Base-by-base conservation (phyloP, 108 stramenopile genomes). In the Mediolabrus comicus region DNA sequence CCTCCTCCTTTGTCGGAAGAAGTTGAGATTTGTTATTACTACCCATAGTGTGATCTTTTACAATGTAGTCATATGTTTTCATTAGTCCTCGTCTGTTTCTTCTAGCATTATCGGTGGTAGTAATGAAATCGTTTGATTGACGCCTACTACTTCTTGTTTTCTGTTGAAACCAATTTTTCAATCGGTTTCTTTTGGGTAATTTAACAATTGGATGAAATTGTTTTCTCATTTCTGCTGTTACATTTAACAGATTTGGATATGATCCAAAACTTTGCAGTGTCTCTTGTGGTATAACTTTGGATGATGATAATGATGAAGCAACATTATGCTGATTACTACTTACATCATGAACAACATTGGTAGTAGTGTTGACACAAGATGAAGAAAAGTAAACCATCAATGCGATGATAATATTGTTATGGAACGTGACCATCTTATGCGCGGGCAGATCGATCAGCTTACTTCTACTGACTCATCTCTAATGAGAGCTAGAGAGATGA, bases 141-240 rank as follows among this genome's bases (percentile, higher is more conserved):
- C 30, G 4, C 29, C 4, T 30, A 2, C 22, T 61, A 16, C 12
- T 70, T 19, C n/a, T 32, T 59, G n/a, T 51, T 49, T 51, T 67
- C 60, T 28, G 16, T 32, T 46, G 52, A 38, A 27, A 4, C 27
- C 58, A 26, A 2, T 24, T 12, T 17, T 39, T 69, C 22, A 12
- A 28, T 28, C 29, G 17, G 5, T 41, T 26, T 31, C 64, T 55
- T 29, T 33, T 57, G 5, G 91, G 87, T 71, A 83, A 79, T 43
- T 66, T 57, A 10, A 92, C 65, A 8, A 92, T 79, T 25, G 91
- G 91, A 75, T 84, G 80, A 39, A 92, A 92, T n/a, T 59, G 32
- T 9, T 59, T 52, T n/a, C 83, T 79, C 66, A 87, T 85, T 53
- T 61, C 70, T 14, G 56, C 22, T 12, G 84, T 86, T 12, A 92